phyloP scores from a whole-genome alignment of 192 early-diverging fungal species.

The Tieghemiomyces parasiticus region DNA sequence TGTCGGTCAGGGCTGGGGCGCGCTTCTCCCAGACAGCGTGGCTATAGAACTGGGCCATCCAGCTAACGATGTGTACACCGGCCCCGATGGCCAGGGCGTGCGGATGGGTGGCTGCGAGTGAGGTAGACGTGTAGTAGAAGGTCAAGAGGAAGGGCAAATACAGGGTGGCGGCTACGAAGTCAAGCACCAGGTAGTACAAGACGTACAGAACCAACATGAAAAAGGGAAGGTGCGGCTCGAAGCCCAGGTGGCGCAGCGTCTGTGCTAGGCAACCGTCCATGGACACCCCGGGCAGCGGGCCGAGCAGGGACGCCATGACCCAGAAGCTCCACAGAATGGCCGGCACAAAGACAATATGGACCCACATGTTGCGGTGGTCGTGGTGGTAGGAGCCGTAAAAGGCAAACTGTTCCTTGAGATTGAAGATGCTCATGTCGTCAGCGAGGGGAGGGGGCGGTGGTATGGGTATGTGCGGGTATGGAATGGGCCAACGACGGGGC shows the following conservation, averaged over 20 bases:
- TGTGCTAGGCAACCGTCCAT: slow-evolving; percentile 5
- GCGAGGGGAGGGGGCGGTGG: too few species aligned
- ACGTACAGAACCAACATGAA: slow-evolving; percentile 38
- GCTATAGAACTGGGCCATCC: slow-evolving; percentile 84
- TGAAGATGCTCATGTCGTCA: slow-evolving; percentile 48
- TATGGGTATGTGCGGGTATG: too few species aligned
- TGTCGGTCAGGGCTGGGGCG: slow-evolving; percentile 76
- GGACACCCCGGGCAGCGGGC: slow-evolving; percentile 26
- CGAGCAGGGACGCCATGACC: slow-evolving; percentile 35
- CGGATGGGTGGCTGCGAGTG: slow-evolving; percentile 31
- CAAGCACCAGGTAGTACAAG: slow-evolving; percentile 44
- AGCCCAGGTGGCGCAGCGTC: slow-evolving; percentile 16
- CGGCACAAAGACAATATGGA: slow-evolving; percentile 85
- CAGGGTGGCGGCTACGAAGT: slow-evolving; percentile 15
- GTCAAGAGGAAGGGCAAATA: slow-evolving; percentile 42
- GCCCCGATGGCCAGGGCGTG: slow-evolving; percentile 37
- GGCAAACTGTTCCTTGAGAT: slow-evolving; percentile 62
- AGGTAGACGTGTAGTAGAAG: slow-evolving; percentile 47
- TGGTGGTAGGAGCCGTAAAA: slow-evolving; percentile 71
- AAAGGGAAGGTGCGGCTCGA: slow-evolving; percentile 36
- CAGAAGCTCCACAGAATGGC: slow-evolving; percentile 70
- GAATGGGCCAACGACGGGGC: too few species aligned
- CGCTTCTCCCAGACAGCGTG: slow-evolving; percentile 78
- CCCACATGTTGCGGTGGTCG: slow-evolving; percentile 59
- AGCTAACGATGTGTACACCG: slow-evolving; percentile 49